Evolutionary conservation across 129 eudicot genomes (phyloP).

Genomic region (Helianthus annuus): DNA sequence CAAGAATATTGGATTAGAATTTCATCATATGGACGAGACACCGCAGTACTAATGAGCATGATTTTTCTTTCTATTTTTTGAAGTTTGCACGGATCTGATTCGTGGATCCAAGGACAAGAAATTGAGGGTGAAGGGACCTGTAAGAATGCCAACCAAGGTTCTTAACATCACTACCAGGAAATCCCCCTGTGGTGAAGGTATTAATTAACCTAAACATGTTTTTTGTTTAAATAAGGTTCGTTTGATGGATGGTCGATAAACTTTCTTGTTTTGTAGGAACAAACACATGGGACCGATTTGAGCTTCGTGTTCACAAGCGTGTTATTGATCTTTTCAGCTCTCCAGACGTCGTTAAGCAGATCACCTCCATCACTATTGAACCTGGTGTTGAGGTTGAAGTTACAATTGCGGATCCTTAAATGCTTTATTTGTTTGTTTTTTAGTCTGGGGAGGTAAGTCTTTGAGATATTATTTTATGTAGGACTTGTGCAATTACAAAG

Average conservation of each 20-base stretch:
- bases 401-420: constrained; percentile 71
- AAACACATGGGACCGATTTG: constrained; percentile 42
- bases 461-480: constrained; percentile 15
- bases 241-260: background rate
- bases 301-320: constrained; percentile 33
- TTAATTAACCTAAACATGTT: background rate
- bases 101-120: constrained; percentile 55
- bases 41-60: too few relatives aligned
- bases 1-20: background rate
- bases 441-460: background rate
- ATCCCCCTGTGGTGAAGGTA: constrained; percentile 62
- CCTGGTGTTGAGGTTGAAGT: constrained; percentile 50
- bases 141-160: constrained; percentile 58
- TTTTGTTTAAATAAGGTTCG: background rate
- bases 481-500: constrained; percentile 23
- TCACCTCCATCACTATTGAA: constrained; percentile 37
- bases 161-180: constrained; percentile 53
- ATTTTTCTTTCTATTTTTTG: background rate
- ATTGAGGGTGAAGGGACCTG: constrained; percentile 52
- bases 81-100: constrained; percentile 50
- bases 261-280: constrained; percentile 51
- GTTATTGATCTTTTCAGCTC: constrained; percentile 34
- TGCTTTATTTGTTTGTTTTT: constrained; percentile 15
- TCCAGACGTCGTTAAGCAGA: constrained; percentile 33
- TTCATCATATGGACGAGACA: too few relatives aligned